A percentile compares a stretch with the other conserved stretches of the same genome.
phyloP scores from a whole-genome alignment of 257 asterid species.

The Salvia hispanica region DNA sequence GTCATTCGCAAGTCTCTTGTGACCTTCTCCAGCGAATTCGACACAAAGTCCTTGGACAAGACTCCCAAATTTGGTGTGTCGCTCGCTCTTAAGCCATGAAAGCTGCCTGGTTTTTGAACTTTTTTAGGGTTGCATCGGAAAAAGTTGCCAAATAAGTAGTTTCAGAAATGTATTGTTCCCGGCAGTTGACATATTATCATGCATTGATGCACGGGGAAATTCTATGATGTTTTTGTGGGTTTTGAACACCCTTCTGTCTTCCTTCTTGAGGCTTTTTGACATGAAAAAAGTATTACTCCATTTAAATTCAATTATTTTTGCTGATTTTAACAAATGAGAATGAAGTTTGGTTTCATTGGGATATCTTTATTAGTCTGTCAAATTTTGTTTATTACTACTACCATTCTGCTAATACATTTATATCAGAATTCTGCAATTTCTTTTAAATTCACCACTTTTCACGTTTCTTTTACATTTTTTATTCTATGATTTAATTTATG shows the following conservation, averaged over 20 bases:
- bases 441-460: neutral
- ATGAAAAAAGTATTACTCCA: conserved; percentile 17
- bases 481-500: no score
- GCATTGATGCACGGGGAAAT: conserved; percentile 9
- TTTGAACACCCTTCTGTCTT: neutral
- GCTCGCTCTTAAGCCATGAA: conserved; percentile 65
- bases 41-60: conserved; percentile 67
- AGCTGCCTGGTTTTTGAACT: conserved; percentile 4
- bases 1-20: conserved; percentile 51
- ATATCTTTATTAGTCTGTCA: neutral
- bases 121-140: conserved; percentile 21
- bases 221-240: conserved; percentile 13
- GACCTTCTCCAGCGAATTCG: conserved; percentile 69
- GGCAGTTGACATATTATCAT: conserved; percentile 33
- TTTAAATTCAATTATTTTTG: conserved; percentile 27
- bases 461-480: neutral
- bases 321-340: neutral
- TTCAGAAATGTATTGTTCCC: conserved; percentile 26
- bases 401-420: neutral
- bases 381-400: neutral
- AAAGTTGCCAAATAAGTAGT: conserved; percentile 45
- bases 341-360: neutral
- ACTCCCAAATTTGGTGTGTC: conserved; percentile 64
- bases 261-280: conserved; percentile 35
- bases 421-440: neutral